Evolutionary conservation across 1,284 basidiomycete species (phyloP).

Genomic region (Hemileia vastatrix): DNA sequence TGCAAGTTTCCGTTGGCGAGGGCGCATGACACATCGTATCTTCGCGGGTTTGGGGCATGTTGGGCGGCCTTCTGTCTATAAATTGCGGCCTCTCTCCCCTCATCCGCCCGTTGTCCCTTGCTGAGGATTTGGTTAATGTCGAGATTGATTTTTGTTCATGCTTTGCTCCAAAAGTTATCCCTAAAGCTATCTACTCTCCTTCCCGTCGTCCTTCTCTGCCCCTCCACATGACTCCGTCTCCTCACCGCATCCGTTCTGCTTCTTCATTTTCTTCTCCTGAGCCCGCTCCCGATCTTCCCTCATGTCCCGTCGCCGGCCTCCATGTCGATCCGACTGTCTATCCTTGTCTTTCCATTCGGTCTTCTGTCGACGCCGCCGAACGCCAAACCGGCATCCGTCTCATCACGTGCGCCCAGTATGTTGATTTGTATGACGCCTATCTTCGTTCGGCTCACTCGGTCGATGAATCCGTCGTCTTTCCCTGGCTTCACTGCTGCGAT

Average conservation of each 20-base stretch:
- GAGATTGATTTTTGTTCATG: too few species aligned
- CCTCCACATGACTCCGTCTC: too few species aligned
- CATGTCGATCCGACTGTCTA: constrained; percentile 1
- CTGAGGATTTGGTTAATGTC: too few species aligned
- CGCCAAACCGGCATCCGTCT: constrained; percentile 3
- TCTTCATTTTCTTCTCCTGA: constrained; percentile 2
- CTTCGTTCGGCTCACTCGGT: constrained; percentile 5
- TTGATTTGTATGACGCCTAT: constrained; percentile 5
- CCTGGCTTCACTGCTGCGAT: constrained; percentile 14
- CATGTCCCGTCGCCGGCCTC: not conserved
- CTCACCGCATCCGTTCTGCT: too few species aligned
- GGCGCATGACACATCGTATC: too few species aligned
- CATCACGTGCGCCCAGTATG: constrained; percentile 11
- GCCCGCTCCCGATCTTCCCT: not conserved
- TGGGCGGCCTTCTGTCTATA: too few species aligned
- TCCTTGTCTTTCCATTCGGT: constrained; percentile 1
- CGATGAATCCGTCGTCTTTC: constrained; percentile 12
- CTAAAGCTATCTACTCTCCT: constrained; percentile 18
- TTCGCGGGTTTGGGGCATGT: too few species aligned
- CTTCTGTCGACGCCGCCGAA: not conserved
- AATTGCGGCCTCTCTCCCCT: too few species aligned
- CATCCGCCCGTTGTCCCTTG: too few species aligned
- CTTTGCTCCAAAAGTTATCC: too few species aligned
- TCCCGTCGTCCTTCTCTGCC: constrained; percentile 10
- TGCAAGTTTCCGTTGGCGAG: too few species aligned